These are phyloP conservation scores for Triticum aestivum DNA, from an alignment of 176 grass and related monocot species.

Conservation along the genomic window DNA sequence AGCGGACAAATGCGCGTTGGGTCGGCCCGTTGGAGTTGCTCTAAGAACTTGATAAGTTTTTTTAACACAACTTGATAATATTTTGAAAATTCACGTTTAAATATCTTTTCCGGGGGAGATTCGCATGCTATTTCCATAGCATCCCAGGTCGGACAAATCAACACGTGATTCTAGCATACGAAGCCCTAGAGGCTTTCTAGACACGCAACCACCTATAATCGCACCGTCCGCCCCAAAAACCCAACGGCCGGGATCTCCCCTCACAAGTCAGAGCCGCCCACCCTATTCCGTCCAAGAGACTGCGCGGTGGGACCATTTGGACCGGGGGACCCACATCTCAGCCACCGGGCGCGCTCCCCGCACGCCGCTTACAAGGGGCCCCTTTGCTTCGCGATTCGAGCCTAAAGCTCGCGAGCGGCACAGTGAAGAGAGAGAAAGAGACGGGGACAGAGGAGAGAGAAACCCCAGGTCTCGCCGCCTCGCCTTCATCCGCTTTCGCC, in stretches of 20 bases:
- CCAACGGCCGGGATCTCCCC: conserved; percentile 40
- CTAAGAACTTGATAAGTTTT: too few relatives aligned
- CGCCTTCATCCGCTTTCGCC: conserved; percentile 2
- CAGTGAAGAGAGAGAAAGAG: conserved; percentile 18
- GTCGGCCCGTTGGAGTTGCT: too few relatives aligned
- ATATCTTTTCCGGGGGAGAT: not conserved
- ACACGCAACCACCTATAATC: conserved; percentile 5
- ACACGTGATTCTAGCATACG: conserved; percentile 7
- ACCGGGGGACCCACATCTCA: not conserved
- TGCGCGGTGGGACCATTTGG: not conserved
- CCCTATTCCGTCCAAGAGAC: not conserved
- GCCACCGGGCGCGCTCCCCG: not conserved
- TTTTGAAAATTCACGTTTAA: not conserved
- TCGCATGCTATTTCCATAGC: not conserved
- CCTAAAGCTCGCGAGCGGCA: conserved; percentile 34
- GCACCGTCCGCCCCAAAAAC: conserved; percentile 29
- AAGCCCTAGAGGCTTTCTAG: not conserved
- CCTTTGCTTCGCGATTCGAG: conserved; percentile 7
- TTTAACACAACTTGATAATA: too few relatives aligned
- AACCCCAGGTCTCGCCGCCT: conserved; percentile 9
- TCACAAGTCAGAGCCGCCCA: not conserved
- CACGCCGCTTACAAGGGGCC: conserved; percentile 20
- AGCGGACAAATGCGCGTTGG: too few relatives aligned
- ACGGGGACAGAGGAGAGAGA: conserved; percentile 15
- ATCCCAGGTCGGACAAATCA: not conserved